These are phyloP conservation scores for Phytophthora megakarya DNA, from an alignment of 352 stramenopile genomes.

Conservation along the genomic window DNA sequence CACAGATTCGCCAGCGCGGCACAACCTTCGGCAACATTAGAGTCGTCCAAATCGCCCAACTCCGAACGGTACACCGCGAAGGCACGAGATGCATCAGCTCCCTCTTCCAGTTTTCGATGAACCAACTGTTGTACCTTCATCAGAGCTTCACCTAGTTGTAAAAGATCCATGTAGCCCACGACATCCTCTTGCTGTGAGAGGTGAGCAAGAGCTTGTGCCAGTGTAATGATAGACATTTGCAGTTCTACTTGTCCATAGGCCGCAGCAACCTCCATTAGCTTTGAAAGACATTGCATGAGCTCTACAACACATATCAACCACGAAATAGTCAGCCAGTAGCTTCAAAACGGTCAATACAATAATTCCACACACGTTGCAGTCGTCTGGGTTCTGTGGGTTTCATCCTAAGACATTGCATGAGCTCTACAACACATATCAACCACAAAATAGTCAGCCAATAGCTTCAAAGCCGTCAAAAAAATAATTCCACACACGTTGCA, in stretches of 20 bases:
- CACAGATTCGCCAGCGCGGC: constrained; percentile 49
- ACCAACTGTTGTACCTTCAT: constrained; percentile 37
- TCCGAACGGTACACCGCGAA: constrained; percentile 24
- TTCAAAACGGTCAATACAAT: not conserved
- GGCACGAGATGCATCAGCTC: constrained; percentile 9
- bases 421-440: constrained; percentile 20
- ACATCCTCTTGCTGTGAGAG: constrained; percentile 40
- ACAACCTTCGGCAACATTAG: constrained; percentile 22
- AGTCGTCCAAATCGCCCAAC: constrained; percentile 18
- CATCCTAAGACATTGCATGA: constrained; percentile 32
- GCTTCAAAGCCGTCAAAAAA: not conserved
- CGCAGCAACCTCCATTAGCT: constrained; percentile 30
- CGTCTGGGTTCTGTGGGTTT: constrained; percentile 37
- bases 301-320: constrained; percentile 22
- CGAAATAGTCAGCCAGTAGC: constrained; percentile 2
- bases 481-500: constrained; percentile 41
- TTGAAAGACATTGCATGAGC: constrained; percentile 34
- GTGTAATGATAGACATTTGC: constrained; percentile 38
- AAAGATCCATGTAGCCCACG: constrained; percentile 50
- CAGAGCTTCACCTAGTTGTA: constrained; percentile 52
- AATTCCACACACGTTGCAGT: constrained; percentile 42
- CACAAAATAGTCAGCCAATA: constrained; percentile 9
- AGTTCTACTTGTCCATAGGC: constrained; percentile 24
- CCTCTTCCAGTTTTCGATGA: constrained; percentile 20
- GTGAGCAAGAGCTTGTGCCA: constrained; percentile 46